Percentiles rank a stretch among this genome's conserved stretches.
Evolutionary conservation across 495 filamentous ascomycete species (phyloP).

Genomic region (Terfezia claveryi): DNA sequence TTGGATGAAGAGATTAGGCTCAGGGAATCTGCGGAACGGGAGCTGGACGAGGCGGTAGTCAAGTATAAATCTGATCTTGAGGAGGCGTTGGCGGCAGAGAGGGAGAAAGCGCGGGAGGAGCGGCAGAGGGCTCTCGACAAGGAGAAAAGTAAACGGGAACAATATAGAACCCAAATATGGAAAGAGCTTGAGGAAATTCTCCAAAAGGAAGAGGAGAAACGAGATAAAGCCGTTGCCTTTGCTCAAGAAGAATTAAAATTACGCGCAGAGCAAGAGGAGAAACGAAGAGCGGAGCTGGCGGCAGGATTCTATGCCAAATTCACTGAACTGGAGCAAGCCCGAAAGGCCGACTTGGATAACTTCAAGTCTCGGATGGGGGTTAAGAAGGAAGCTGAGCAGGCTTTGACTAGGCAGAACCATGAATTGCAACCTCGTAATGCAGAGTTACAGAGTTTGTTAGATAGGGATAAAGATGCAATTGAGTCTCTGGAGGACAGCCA

Average conservation of each 20-base stretch:
- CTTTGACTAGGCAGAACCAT: slow-evolving; percentile 2
- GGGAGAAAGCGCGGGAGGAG: not conserved
- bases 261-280: slow-evolving; percentile 9
- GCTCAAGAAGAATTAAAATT: slow-evolving; percentile 8
- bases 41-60: slow-evolving; percentile 3
- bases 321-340: slow-evolving; percentile 3
- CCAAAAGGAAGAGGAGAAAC: slow-evolving; percentile 4
- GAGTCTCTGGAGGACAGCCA: slow-evolving; percentile 3
- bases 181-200: slow-evolving; percentile 7
- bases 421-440: not conserved
- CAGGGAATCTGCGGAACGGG: not conserved
- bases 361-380: slow-evolving; percentile 3
- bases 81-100: not conserved
- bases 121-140: not conserved
- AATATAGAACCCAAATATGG: slow-evolving; percentile 3
- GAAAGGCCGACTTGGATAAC: slow-evolving; percentile 6
- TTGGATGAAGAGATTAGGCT: not conserved
- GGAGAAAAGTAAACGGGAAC: slow-evolving; percentile 6
- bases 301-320: slow-evolving; percentile 9
- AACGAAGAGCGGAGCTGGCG: slow-evolving; percentile 10
- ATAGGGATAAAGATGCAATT: slow-evolving; percentile 3
- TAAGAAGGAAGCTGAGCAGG: slow-evolving; percentile 8
- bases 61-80: slow-evolving; percentile 6
- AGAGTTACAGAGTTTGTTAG: not conserved
- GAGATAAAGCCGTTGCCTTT: slow-evolving; percentile 5